Base-by-base conservation (phyloP, 2,329 filamentous ascomycete genomes). In the Xylaria sp. region DNA sequence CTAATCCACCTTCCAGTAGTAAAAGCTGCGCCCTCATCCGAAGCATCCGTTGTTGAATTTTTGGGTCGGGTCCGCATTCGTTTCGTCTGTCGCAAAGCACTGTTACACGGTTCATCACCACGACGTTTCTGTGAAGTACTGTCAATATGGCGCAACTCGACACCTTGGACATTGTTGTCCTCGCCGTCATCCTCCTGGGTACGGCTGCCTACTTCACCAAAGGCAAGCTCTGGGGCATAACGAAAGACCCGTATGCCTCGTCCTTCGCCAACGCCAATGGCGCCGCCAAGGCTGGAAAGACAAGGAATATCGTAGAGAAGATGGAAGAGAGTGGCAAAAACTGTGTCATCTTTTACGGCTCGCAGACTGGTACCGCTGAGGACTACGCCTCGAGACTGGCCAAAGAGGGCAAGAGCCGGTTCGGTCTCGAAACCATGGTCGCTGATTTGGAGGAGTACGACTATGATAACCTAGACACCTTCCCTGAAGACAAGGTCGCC, bases 381-480 rank as follows among this genome's bases (percentile, higher is more conserved):
- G 96, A 99, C 82, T 99, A 99, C 79, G 97, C 96, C 74, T 97
- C 95, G 13, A 90, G 97, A 76, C 85, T 99, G 75, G 94, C 96
- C 74, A 99, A 99, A 87, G 96, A 99, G 83, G 96, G 96, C 78
- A 95, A 95, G 81, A 97, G 95, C 77, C 90, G 96, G 72, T 99
- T 97, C 80, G 96, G 96, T 46, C 87, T 99, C 72, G 97, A 97
- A 83, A 98, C 95, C 71, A 98, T 99, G 94, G 94, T 97, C 18
- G 96, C 95, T 64, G 96, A 99, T 82, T 86, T 99, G 72, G 96
- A 99, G 82, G 96, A 99, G 75, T 99, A 97, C 82, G 96, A 99
- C 80, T 98, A 91, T 78, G 95, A 98, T 63, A 98, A 94, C 78
- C 87, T 99, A 72, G 95, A 99, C 81, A 86, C 90, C 65, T 89